Evolutionary conservation across 2,329 filamentous ascomycete species (phyloP), one percentile per base, ranked within the genome.

Genomic region (Fusarium sp.): DNA sequence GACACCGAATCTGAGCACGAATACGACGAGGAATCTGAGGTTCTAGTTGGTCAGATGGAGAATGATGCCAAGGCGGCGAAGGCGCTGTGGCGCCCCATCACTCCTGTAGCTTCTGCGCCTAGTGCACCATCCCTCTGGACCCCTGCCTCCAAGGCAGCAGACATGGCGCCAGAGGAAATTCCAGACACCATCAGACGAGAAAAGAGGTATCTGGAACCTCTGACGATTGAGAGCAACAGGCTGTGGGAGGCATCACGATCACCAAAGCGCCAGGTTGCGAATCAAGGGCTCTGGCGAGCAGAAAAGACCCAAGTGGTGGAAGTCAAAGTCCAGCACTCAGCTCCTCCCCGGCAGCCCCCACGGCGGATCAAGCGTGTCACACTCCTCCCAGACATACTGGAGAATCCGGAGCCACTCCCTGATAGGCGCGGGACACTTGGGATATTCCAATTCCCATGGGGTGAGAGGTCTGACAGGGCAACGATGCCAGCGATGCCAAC

Each of bases 371-470:
- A 84, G 80, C 87, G 90, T 48, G 82, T 91, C n/a, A 91, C 89
- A 9, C 79, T 87, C 54, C 85, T 92, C 6, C 89, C 91, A 16
- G 91, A 92, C 78, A 92, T 92, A 69, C 78, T 91, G 37, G 91
- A 92, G 79, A 91, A 86, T 72, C 91, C 91, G 5, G 82, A 88
- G 77, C 90, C 90, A 39, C 82, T 92, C 6, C 87, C 87, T 6
- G 84, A 91, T 78, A 89, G 88, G 80, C 85, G 87, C 48, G 89
- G 86, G 14, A 91, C 89, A 13, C 84, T 92, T 20, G 91, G 90
- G 6, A 89, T 92, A 76, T 92, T 91, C 82, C 89, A 91, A 75
- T 92, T 92, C 73, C 89, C 91, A 3, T 92, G 90, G 89, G 91
- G 91, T 16, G 90, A 92, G 81, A 88, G 82, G 75, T 92, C 90